phyloP scores from a whole-genome alignment of 331 rosid species.

The Arachis monticola region DNA sequence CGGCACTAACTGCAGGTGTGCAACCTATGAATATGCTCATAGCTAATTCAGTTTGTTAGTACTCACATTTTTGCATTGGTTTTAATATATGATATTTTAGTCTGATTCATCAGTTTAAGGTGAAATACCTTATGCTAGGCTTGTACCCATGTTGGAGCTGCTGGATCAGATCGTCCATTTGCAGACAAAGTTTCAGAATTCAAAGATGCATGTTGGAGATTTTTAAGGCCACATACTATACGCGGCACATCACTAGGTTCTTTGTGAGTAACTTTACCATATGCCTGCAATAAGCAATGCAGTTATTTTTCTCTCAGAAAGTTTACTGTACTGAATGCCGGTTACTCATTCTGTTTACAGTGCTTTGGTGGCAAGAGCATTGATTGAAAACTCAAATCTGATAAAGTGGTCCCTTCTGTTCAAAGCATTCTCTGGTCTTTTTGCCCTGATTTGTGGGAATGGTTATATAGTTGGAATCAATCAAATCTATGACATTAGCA shows the following conservation, averaged over 20 bases:
- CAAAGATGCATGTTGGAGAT: conserved; percentile 46
- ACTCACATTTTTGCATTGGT: no score
- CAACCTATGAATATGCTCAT: no score
- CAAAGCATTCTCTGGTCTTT: conserved; percentile 87
- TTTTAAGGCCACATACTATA: conserved; percentile 42
- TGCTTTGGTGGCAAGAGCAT: conserved; percentile 88
- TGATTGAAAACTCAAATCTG: conserved; percentile 86
- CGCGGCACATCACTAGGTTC: conserved; percentile 96
- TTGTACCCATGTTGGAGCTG: conserved; percentile 77
- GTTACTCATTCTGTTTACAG: conserved; percentile 51
- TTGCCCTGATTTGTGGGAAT: conserved; percentile 91
- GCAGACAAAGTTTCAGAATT: conserved; percentile 61
- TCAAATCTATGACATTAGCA: conserved; percentile 91
- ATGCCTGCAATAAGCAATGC: neutral
- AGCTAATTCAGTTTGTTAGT: no score
- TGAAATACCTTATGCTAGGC: conserved; percentile 68
- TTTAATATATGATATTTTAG: neutral
- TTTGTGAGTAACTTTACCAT: conserved; percentile 53
- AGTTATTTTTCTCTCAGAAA: neutral
- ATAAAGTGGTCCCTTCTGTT: conserved; percentile 92
- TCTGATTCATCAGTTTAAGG: conserved; percentile 22
- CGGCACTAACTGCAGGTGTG: no score
- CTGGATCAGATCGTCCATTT: conserved; percentile 69
- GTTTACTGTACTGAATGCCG: conserved; percentile 27
- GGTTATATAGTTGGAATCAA: conserved; percentile 97